These are phyloP conservation scores for Aspergillus asperescens DNA, from an alignment of 495 filamentous ascomycete species.

Conservation along the genomic window DNA sequence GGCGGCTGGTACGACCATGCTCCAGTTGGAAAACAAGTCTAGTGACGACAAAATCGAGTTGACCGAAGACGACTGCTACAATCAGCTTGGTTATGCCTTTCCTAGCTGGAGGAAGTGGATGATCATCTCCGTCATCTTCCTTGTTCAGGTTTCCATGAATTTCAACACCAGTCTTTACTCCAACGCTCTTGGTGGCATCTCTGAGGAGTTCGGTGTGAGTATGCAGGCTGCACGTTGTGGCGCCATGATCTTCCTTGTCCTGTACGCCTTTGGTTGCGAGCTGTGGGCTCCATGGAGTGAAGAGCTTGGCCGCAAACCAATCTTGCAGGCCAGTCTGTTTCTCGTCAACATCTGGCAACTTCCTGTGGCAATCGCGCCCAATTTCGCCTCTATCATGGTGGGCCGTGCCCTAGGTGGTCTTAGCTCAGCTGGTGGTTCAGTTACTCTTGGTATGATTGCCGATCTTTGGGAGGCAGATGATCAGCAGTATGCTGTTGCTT, in stretches of 20 bases:
- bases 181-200: constrained; percentile 47
- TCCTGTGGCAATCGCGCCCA: constrained; percentile 48
- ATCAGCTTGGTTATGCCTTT: constrained; percentile 52
- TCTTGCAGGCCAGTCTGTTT: constrained; percentile 51
- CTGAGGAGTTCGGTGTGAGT: constrained; percentile 44
- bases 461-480: constrained; percentile 58
- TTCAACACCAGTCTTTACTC: constrained; percentile 55
- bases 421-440: constrained; percentile 56
- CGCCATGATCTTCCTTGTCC: constrained; percentile 54
- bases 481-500: constrained; percentile 57
- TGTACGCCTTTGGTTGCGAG: constrained; percentile 62
- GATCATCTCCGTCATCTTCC: constrained; percentile 56
- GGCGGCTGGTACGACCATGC: constrained; percentile 13
- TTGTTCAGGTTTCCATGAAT: constrained; percentile 55
- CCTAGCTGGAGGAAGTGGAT: constrained; percentile 51
- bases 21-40: constrained; percentile 27
- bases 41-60: constrained; percentile 41
- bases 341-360: constrained; percentile 58
- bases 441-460: constrained; percentile 58
- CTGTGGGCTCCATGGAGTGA: constrained; percentile 65
- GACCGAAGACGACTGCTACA: constrained; percentile 53
- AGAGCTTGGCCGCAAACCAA: constrained; percentile 53
- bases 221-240: constrained; percentile 49
- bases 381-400: constrained; percentile 52
- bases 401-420: constrained; percentile 55